phyloP scores from a whole-genome alignment of 78 protist genomes.

The Emiliania huxleyi region DNA sequence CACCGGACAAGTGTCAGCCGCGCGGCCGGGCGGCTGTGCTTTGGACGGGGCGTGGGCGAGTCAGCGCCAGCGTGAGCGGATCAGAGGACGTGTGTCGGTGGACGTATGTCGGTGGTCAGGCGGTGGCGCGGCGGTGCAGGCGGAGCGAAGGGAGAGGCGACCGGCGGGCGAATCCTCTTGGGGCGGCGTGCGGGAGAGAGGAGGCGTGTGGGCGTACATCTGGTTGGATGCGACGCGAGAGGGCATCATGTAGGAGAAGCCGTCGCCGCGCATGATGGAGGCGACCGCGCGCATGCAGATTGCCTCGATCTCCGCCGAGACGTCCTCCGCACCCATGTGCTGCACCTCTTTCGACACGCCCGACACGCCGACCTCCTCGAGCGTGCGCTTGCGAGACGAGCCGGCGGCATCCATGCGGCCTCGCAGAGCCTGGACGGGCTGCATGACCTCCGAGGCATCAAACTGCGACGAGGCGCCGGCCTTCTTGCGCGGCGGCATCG shows the following conservation, averaged over 20 bases:
- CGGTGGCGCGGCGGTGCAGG: too few relatives aligned
- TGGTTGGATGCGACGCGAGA: slow-evolving; percentile 51
- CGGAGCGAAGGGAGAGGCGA: too few relatives aligned
- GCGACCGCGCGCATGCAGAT: slow-evolving; percentile 5
- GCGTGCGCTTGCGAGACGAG: background rate
- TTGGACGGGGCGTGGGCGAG: too few relatives aligned
- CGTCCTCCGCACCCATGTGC: background rate
- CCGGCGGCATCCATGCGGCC: background rate
- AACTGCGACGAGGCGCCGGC: too few relatives aligned
- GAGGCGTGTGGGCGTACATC: background rate
- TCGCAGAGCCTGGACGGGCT: background rate
- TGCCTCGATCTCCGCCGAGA: slow-evolving; percentile 25
- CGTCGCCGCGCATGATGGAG: slow-evolving; percentile 37
- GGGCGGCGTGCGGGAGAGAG: too few relatives aligned
- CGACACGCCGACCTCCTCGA: background rate
- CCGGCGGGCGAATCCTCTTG: too few relatives aligned
- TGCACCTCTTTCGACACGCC: slow-evolving; percentile 12
- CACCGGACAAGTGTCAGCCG: too few relatives aligned
- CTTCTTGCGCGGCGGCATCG: too few relatives aligned
- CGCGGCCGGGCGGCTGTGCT: too few relatives aligned
- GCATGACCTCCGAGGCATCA: background rate
- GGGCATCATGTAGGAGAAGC: slow-evolving; percentile 56
- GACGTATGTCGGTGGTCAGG: too few relatives aligned
- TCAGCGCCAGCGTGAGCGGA: too few relatives aligned
- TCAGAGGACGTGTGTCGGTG: too few relatives aligned